Base-by-base conservation (phyloP, 306 rosid genomes). In the Vigna hirtella region DNA sequence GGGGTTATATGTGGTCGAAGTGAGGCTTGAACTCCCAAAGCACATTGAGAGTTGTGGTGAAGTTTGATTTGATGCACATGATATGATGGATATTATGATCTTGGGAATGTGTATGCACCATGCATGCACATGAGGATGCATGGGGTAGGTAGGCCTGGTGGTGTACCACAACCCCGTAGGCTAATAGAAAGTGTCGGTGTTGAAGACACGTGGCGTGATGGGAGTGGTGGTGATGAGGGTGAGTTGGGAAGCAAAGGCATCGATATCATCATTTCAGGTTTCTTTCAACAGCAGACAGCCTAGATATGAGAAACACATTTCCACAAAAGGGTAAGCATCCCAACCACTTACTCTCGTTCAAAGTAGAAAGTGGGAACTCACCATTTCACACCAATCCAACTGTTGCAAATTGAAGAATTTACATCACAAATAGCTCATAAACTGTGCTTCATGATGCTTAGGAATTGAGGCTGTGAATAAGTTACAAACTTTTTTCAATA, bases 231-330 rank as follows among this genome's bases (percentile, higher is more conserved):
- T 18, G 51, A 40, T 81, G 89, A 80, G 82, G 82, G 86, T 59
- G 57, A 85, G 38, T 34, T 5, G 22, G 94, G 96, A 89, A 89
- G 88, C 98, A 94, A 89, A 76, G 9, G 18, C 91, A 90, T 94
- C 86, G 97, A 81, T 51, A 75, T 22, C 14, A 81, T 43, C 77
- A 81, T 48, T 78, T 85, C 34, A 87, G 86, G 87, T 83, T 87
- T 70, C 89, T 77, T 86, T 71, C 65, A 82, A 74, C 53, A 71
- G 85, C 87, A 88, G 89, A 88, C 90, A 86, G 47, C 79, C 12
- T 70, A 66, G 75, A 77, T 36, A 38, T 7, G 50, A 20, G 15
- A 69, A 18, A 10, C 76, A 82, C 70, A 83, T 68, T 61, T 73
- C 80, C 55, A 3, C 34, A 63, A 24, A 50, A 66, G 78, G 78